Evolutionary conservation across 2,329 filamentous ascomycete genomes (phyloP).

Genomic region (Scleromitrula shiraiana): DNA sequence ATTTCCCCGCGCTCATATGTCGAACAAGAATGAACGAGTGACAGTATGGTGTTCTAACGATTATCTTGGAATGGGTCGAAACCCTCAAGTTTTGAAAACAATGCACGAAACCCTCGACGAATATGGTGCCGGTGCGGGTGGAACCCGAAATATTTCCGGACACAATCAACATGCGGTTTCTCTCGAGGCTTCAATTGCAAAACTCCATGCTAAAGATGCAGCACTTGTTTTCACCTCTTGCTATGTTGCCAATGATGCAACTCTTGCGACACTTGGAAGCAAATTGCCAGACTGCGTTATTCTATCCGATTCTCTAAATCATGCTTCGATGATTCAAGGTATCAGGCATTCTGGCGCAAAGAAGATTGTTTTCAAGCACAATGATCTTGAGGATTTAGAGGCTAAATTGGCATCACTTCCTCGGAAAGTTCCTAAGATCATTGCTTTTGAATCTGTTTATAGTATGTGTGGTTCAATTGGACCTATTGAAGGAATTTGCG

Average conservation of each 20-base stretch:
- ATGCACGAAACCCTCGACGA: conserved; percentile 95
- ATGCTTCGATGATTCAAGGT: conserved; percentile 98
- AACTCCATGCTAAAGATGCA: conserved; percentile 83
- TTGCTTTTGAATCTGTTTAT: conserved; percentile 97
- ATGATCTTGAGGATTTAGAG: conserved; percentile 89
- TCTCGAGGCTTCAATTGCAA: conserved; percentile 74
- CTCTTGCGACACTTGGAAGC: conserved; percentile 90
- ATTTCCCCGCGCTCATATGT: conserved; percentile 91
- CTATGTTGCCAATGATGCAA: conserved; percentile 97
- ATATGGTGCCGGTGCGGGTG: conserved; percentile 91
- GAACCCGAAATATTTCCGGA: conserved; percentile 94
- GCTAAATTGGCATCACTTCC: conserved; percentile 84
- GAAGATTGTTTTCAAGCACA: conserved; percentile 99
- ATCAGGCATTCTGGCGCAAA: conserved; percentile 95
- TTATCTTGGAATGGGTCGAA: conserved; percentile 95
- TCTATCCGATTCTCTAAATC: conserved; percentile 93
- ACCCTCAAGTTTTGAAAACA: conserved; percentile 72
- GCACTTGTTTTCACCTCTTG: conserved; percentile 95
- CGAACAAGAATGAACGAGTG: conserved; percentile 72
- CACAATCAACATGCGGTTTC: conserved; percentile 92
- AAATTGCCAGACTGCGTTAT: conserved; percentile 96
- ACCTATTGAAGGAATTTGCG: conserved; percentile 91
- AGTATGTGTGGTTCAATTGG: conserved; percentile 98
- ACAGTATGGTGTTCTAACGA: conserved; percentile 99
- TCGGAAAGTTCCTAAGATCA: conserved; percentile 84